A percentile compares a stretch with the other conserved stretches of the same genome.
Conservation (phyloP, 1,284 basidiomycete species). For the Trametes pubescens region DNA sequence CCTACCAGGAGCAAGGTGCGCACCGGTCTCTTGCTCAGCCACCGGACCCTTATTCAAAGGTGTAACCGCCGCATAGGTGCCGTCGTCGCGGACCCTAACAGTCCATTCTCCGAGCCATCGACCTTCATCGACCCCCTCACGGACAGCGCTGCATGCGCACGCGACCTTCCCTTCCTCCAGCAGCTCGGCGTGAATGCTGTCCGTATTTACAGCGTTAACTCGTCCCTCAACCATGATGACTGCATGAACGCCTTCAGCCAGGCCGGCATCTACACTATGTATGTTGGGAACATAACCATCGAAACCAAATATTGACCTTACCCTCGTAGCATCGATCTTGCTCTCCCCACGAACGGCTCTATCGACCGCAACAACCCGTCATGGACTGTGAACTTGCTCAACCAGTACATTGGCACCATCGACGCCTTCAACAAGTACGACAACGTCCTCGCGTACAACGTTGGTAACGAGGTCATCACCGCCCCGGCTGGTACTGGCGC, state of each 20-base stretch:
- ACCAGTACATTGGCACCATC: constrained; percentile 83
- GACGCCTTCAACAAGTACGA: constrained; percentile 83
- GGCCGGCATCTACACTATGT: constrained; percentile 92
- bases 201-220: constrained; percentile 87
- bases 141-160: constrained; percentile 70
- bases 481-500: constrained; percentile 64
- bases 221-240: constrained; percentile 81
- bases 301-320: constrained; percentile 14
- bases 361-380: constrained; percentile 80
- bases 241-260: constrained; percentile 84
- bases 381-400: constrained; percentile 87
- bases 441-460: constrained; percentile 85
- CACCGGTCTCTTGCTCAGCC: constrained; percentile 14
- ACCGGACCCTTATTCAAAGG: neutral
- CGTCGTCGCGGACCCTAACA: constrained; percentile 54
- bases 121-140: constrained; percentile 82
- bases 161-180: constrained; percentile 83
- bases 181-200: constrained; percentile 77
- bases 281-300: constrained; percentile 40
- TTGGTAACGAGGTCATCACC: constrained; percentile 90
- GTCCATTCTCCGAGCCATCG: constrained; percentile 82
- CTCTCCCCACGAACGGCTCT: constrained; percentile 86
- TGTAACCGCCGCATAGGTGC: constrained; percentile 32
- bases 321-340: constrained; percentile 77
- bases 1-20: constrained; percentile 88